phyloP scores from a whole-genome alignment of 1,284 basidiomycete genomes.

The Mycosarcoma maydis region DNA sequence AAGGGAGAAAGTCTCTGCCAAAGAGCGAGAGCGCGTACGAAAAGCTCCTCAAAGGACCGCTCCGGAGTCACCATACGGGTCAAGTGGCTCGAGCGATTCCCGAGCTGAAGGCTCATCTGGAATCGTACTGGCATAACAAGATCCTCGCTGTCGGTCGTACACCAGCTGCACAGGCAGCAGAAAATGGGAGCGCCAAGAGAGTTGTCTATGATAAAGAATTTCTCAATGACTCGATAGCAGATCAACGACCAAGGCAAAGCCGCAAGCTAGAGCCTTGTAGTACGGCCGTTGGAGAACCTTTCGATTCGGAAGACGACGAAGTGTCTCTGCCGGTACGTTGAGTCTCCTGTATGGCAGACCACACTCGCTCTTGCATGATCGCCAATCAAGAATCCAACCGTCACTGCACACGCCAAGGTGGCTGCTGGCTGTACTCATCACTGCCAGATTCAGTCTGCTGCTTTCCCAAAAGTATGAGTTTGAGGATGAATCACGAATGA shows the following conservation, averaged over 20 bases:
- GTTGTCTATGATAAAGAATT: neutral
- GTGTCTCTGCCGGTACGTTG: slow-evolving; percentile 11
- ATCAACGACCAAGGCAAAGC: slow-evolving; percentile 1
- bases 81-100: slow-evolving; percentile 17
- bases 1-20: slow-evolving; percentile 10
- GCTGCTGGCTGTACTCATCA: too few species aligned
- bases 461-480: too few species aligned
- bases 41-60: slow-evolving; percentile 27
- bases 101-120: slow-evolving; percentile 39
- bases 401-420: too few species aligned
- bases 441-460: too few species aligned
- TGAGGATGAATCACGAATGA: too few species aligned
- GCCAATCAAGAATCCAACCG: too few species aligned
- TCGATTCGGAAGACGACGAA: slow-evolving; percentile 30
- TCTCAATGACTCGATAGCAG: neutral
- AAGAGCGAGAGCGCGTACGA: slow-evolving; percentile 29
- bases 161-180: neutral
- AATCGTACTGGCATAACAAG: slow-evolving; percentile 16
- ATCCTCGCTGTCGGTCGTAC: neutral
- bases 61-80: slow-evolving; percentile 28
- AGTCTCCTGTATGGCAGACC: too few species aligned
- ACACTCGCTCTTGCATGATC: too few species aligned
- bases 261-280: slow-evolving; percentile 8
- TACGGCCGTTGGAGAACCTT: neutral
- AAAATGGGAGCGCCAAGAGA: neutral